These are phyloP conservation scores for Kodamaea kakaduensis DNA, from an alignment of 805 yeast genomes.

Conservation along the genomic window DNA sequence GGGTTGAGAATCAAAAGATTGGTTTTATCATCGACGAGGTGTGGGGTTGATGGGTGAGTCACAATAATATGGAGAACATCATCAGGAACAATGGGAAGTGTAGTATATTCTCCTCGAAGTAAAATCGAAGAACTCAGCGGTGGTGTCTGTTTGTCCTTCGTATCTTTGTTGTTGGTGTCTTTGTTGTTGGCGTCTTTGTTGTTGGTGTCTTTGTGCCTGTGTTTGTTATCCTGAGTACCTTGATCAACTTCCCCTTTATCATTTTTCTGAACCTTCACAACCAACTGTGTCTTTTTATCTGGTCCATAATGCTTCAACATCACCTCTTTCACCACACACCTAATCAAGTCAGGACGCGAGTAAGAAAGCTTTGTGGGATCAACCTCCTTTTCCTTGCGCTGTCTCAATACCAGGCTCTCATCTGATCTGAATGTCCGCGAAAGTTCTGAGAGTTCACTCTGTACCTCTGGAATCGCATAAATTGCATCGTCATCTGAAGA, in stretches of 20 bases:
- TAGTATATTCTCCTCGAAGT: slow-evolving; percentile 59
- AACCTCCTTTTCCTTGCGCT: slow-evolving; percentile 10
- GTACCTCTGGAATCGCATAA: neutral
- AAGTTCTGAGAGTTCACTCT: slow-evolving; percentile 9
- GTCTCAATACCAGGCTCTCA: neutral
- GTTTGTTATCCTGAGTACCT: slow-evolving; percentile 16
- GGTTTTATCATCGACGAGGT: slow-evolving; percentile 50
- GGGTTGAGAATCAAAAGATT: slow-evolving; percentile 80
- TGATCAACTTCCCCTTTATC: neutral
- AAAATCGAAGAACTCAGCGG: slow-evolving; percentile 49
- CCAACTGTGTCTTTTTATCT: slow-evolving; percentile 9
- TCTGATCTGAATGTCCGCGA: slow-evolving; percentile 5
- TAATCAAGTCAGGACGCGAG: slow-evolving; percentile 41
- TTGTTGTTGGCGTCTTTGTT: too few species aligned
- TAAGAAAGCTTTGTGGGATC: slow-evolving; percentile 32
- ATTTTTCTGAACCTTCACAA: neutral
- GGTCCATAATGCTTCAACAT: slow-evolving; percentile 27
- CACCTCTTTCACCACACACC: slow-evolving; percentile 44
- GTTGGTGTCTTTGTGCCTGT: too few species aligned
- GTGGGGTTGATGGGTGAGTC: slow-evolving; percentile 33
- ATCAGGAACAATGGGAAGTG: slow-evolving; percentile 42
- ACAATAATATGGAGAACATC: slow-evolving; percentile 65
- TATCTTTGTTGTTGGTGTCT: too few species aligned
- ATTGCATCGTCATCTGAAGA: slow-evolving; percentile 2
- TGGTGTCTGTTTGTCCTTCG: too few species aligned